These are phyloP conservation scores for Lentinus tigrinus DNA, from an alignment of 768 basidiomycete species.

Conservation along the genomic window DNA sequence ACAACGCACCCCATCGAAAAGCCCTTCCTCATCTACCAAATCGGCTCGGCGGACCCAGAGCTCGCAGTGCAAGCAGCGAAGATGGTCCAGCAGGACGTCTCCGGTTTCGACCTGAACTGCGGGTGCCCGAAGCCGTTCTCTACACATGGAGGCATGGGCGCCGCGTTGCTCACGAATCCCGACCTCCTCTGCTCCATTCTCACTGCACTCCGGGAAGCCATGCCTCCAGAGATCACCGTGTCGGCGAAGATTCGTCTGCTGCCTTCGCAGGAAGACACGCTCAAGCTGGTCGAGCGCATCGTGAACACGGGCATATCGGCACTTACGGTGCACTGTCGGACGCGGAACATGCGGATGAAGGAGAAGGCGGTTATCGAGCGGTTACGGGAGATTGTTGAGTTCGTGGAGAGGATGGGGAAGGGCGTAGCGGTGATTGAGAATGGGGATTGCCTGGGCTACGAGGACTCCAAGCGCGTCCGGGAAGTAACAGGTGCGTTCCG, in stretches of 20 bases:
- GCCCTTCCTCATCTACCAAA: slow-evolving; percentile 92
- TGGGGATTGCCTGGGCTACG: slow-evolving; percentile 82
- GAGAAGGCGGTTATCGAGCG: slow-evolving; percentile 79
- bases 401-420: slow-evolving; percentile 70
- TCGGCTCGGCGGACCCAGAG: slow-evolving; percentile 86
- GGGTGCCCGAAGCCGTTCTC: slow-evolving; percentile 98
- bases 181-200: slow-evolving; percentile 90
- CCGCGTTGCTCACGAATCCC: slow-evolving; percentile 88
- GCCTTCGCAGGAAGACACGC: slow-evolving; percentile 82
- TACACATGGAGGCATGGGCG: slow-evolving; percentile 93
- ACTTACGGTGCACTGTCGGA: slow-evolving; percentile 94
- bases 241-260: slow-evolving; percentile 92
- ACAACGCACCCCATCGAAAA: slow-evolving; percentile 93
- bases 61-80: slow-evolving; percentile 92
- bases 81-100: slow-evolving; percentile 82
- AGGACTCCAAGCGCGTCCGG: slow-evolving; percentile 76
- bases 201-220: slow-evolving; percentile 65
- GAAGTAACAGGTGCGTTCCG: slow-evolving; percentile 62
- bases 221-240: slow-evolving; percentile 81
- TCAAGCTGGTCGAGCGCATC: slow-evolving; percentile 86
- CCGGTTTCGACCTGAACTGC: slow-evolving; percentile 96
- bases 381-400: slow-evolving; percentile 81
- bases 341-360: slow-evolving; percentile 82
- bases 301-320: slow-evolving; percentile 84
- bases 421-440: slow-evolving; percentile 92